Conservation (phyloP, 2,329 filamentous ascomycete species). For the Sclerotinia trifoliorum region DNA sequence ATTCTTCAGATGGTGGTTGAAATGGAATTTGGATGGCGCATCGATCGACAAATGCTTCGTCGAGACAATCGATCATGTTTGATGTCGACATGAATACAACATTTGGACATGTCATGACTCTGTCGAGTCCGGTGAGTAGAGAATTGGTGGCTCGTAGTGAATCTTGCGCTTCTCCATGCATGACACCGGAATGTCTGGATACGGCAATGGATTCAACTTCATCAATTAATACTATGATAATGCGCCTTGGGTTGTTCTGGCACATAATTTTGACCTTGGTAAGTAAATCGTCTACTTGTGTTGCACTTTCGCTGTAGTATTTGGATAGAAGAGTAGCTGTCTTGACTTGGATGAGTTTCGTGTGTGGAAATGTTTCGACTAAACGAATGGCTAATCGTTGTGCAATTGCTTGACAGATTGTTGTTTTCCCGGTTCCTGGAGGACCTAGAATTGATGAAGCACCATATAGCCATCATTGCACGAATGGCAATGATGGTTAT, state of each 20-base stretch:
- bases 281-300: slow-evolving; percentile 46
- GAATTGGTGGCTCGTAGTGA: slow-evolving; percentile 39
- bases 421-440: slow-evolving; percentile 87
- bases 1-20: slow-evolving; percentile 28
- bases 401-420: slow-evolving; percentile 94
- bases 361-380: slow-evolving; percentile 40
- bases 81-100: slow-evolving; percentile 38
- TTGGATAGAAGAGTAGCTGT: slow-evolving; percentile 47
- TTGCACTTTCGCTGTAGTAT: slow-evolving; percentile 49
- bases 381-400: slow-evolving; percentile 51
- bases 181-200: slow-evolving; percentile 31
- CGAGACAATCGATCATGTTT: slow-evolving; percentile 36
- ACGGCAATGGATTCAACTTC: slow-evolving; percentile 39
- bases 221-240: slow-evolving; percentile 40
- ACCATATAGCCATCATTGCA: slow-evolving; percentile 2
- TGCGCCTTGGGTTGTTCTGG: slow-evolving; percentile 28
- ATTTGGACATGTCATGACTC: slow-evolving; percentile 31
- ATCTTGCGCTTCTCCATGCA: slow-evolving; percentile 36
- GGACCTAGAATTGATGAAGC: slow-evolving; percentile 3
- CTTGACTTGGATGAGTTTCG: slow-evolving; percentile 47
- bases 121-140: slow-evolving; percentile 38
- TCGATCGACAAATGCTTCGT: slow-evolving; percentile 38
- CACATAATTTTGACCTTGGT: slow-evolving; percentile 41
- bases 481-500: background rate
- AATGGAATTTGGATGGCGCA: slow-evolving; percentile 33